phyloP scores from a whole-genome alignment of 176 grass and related monocot genomes.

The Microstegium vimineum region DNA sequence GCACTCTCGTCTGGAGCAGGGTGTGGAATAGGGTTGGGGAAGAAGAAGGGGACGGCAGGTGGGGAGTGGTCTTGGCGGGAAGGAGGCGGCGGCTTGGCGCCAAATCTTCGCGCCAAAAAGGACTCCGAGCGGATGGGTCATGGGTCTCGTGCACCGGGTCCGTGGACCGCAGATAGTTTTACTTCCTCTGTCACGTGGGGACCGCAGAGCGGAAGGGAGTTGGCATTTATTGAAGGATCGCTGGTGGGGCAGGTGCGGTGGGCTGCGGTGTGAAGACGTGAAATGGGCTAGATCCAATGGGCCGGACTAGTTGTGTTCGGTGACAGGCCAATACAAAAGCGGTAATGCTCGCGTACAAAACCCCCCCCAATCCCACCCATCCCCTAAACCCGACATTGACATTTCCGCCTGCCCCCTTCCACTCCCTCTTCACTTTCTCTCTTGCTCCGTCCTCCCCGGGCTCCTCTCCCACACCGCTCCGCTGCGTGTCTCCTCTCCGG shows the following conservation, averaged over 20 bases:
- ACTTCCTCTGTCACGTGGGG: not conserved
- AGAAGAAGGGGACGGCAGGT: not conserved
- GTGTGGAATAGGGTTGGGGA: conserved; percentile 8
- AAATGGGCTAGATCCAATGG: not conserved
- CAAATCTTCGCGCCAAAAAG: conserved; percentile 46
- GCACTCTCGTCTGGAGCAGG: not conserved
- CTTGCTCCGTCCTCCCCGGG: too few relatives aligned
- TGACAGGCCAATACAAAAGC: too few relatives aligned
- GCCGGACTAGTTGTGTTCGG: too few relatives aligned
- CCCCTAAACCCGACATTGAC: too few relatives aligned
- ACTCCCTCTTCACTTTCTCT: too few relatives aligned
- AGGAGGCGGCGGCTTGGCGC: conserved; percentile 40
- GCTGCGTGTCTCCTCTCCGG: too few relatives aligned
- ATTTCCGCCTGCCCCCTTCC: too few relatives aligned
- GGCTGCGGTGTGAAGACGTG: not conserved
- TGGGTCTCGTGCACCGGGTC: not conserved
- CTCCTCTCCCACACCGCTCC: too few relatives aligned
- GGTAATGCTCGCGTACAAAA: too few relatives aligned
- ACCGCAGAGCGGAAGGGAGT: not conserved
- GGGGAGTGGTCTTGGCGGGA: conserved; percentile 33
- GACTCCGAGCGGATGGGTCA: too few relatives aligned
- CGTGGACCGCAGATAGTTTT: not conserved
- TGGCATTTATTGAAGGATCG: not conserved
- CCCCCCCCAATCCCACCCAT: too few relatives aligned
- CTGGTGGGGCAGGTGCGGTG: not conserved